Evolutionary conservation across 305 asterid genomes (phyloP), one percentile per base, ranked within the genome.

Genomic region (Fraxinus latifolia): DNA sequence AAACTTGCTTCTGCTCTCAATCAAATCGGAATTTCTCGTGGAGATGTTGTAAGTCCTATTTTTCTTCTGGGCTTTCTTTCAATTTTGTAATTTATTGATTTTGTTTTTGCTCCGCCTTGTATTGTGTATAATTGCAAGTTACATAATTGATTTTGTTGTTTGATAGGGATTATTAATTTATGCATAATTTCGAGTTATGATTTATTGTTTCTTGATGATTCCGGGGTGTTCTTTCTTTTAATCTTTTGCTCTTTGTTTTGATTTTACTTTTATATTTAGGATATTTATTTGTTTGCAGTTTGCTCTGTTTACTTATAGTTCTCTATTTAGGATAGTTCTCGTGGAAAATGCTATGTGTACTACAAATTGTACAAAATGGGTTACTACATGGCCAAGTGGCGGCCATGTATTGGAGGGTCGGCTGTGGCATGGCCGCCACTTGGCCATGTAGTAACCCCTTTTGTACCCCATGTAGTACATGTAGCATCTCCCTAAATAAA

Each of bases 1-100:
- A 58, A 85, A 72, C 96, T 95, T 76, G 99, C 99, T 77, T 95
- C 97, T 60, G 93, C 99, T 79, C 93, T 95, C 77, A 36, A 60
- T 76, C 83, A 71, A 27, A 85, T 88, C 3, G 91, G 91, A 4
- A 85, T 95, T 80, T 88, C 91, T 80, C 94, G 91, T 71, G 91
- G 90, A 5, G 91, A 95, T 62, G 95, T 88, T 50, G 98, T 93
- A 67, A 86, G 94, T 86, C 36, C 36, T 6, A 14, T 2, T 68
- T 29, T 2, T 50, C 62, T 33, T 29, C 65, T 19, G 70, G 31
- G 29, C 70, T 60, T 60, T 60, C 17, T 50, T 15, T 11, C 0
- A 14, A 65, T 65, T 65, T 65, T 12, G 36, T 32, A 27, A 4
- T 77, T 58, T 42, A 37, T 31, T 68, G 21, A 39, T 74, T 68